phyloP scores from a whole-genome alignment of 78 protist species.

The Isochrysis galbana region DNA sequence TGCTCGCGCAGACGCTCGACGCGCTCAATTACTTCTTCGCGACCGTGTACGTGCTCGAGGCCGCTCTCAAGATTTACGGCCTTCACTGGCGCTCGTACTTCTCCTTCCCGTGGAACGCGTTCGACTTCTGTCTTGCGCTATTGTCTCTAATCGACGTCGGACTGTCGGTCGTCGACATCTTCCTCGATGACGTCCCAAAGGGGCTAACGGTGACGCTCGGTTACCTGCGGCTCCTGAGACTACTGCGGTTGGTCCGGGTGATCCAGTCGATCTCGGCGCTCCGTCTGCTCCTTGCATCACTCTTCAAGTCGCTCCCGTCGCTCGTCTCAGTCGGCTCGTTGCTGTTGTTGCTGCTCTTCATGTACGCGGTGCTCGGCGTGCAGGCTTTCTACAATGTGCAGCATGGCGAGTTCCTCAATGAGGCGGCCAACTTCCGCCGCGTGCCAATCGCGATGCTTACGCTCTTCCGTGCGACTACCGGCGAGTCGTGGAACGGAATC shows the following conservation, averaged over 20 bases:
- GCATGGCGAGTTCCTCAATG: not conserved
- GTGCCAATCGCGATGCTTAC: slow-evolving; percentile 12
- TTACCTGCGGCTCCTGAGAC: too few species aligned
- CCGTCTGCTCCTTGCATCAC: too few species aligned
- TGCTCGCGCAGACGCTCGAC: not conserved
- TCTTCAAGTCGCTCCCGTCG: slow-evolving; percentile 25
- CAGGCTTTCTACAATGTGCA: not conserved
- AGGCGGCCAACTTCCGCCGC: slow-evolving; percentile 41
- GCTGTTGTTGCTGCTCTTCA: slow-evolving; percentile 28
- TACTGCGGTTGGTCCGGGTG: too few species aligned
- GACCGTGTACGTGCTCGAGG: not conserved
- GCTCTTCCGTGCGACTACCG: slow-evolving; percentile 47
- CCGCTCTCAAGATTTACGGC: not conserved
- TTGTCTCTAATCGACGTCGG: not conserved
- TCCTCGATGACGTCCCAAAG: not conserved
- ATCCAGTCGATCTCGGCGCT: too few species aligned
- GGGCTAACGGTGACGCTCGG: too few species aligned
- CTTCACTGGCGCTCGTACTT: not conserved
- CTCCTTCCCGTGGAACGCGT: not conserved
- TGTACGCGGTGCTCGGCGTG: slow-evolving; percentile 51
- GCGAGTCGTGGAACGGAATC: slow-evolving; percentile 49
- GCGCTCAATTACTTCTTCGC: not conserved
- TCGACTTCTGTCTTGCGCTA: not conserved
- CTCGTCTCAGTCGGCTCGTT: slow-evolving; percentile 36
- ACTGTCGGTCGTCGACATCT: not conserved